phyloP scores from a whole-genome alignment of 2,329 filamentous ascomycete genomes.

The Cytospora paraplurivora region DNA sequence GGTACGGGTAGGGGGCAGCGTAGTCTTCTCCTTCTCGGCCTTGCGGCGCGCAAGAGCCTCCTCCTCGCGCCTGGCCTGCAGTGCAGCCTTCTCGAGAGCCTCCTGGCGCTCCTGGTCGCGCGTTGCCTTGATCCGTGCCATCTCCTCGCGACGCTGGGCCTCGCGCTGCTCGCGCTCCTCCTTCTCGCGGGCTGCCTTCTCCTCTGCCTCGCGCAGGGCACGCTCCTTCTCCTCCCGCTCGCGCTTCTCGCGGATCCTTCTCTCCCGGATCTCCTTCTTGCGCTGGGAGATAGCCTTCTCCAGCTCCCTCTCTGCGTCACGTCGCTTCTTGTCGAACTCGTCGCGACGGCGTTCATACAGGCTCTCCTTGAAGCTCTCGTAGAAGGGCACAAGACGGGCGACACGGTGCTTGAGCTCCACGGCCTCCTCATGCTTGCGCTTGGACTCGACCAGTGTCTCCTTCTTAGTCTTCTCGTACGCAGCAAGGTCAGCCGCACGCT shows the following conservation, averaged over 20 bases:
- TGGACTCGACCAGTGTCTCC: conserved; percentile 76
- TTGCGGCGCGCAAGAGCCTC: conserved; percentile 79
- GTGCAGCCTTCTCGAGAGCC: conserved; percentile 61
- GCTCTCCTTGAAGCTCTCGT: conserved; percentile 79
- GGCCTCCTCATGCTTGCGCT: conserved; percentile 88
- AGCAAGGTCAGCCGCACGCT: conserved; percentile 75
- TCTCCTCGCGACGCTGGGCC: conserved; percentile 74
- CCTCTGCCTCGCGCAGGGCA: conserved; percentile 78
- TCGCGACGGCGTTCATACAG: conserved; percentile 87
- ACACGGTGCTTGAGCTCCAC: conserved; percentile 94
- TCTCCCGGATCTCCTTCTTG: conserved; percentile 85
- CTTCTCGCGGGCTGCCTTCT: conserved; percentile 77
- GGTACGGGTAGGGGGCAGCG: conserved; percentile 30
- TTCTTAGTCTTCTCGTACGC: conserved; percentile 79
- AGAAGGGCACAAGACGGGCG: conserved; percentile 77
- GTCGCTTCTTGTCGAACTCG: conserved; percentile 93
- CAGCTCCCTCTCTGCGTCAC: conserved; percentile 87
- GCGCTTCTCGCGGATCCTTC: conserved; percentile 77
- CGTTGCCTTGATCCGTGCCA: conserved; percentile 68
- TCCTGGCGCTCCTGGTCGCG: conserved; percentile 70
- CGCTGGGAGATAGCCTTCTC: conserved; percentile 88
- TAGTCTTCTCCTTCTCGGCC: conserved; percentile 60
- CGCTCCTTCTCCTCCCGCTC: conserved; percentile 85
- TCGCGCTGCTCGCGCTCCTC: conserved; percentile 80
- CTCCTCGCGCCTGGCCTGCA: conserved; percentile 82